Evolutionary conservation across 257 asterid genomes (phyloP).

Genomic region (Mitragyna speciosa): DNA sequence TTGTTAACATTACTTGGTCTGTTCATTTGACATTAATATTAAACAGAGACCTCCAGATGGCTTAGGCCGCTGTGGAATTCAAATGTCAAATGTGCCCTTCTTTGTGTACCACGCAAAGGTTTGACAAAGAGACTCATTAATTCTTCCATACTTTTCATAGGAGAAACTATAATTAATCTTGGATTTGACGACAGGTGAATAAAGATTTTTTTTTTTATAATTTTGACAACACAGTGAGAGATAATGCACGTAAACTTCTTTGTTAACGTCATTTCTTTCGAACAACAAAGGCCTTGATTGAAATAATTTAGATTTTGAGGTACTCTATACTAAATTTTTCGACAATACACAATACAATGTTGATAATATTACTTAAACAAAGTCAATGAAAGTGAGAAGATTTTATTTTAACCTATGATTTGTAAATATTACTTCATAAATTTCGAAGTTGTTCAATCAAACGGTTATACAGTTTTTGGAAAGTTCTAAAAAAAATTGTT

Average conservation of each 20-base stretch:
- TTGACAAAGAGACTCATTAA: constrained; percentile 3
- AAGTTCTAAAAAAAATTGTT: background rate
- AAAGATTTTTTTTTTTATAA: background rate
- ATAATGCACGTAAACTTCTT: background rate
- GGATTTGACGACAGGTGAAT: background rate
- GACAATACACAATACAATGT: too few species aligned
- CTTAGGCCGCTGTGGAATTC: constrained; percentile 1
- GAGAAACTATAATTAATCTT: background rate
- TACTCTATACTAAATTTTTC: too few species aligned
- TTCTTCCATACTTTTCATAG: constrained; percentile 14
- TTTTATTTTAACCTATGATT: too few species aligned
- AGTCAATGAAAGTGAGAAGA: background rate
- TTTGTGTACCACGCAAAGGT: background rate
- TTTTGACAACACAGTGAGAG: background rate
- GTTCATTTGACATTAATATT: background rate
- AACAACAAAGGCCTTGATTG: background rate
- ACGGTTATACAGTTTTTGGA: too few species aligned
- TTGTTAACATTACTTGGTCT: background rate
- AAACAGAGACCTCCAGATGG: background rate
- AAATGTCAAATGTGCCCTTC: constrained; percentile 37
- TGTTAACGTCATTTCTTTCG: background rate
- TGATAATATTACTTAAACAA: background rate
- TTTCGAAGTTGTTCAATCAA: too few species aligned
- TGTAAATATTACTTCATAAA: too few species aligned
- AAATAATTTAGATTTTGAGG: background rate